Evolutionary conservation across 345 rosid genomes (phyloP), one percentile per base, ranked within the genome.

Genomic region (Combretum micranthum): DNA sequence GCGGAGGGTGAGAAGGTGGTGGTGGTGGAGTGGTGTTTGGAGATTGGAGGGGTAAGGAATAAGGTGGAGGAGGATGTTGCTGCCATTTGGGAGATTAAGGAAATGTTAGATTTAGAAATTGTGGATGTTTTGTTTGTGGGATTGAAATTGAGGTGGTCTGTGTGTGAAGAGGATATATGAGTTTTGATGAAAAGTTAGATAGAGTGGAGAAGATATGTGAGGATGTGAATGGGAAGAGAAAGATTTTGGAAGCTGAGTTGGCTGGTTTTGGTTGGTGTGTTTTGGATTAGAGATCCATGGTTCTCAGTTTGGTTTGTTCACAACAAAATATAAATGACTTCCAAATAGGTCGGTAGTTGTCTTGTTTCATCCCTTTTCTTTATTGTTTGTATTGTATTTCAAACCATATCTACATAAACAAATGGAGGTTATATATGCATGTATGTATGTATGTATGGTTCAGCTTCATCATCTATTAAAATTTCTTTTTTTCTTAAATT

Each of bases 161-260:
- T 32, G 39, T 1, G 9, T 32, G 39, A 32, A 59, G 44, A 50
- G 59, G 42, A 46, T 63, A 20, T 14, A 42, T 21, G 15, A 5
- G 52, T 0, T 26, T 3, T 26, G 51, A 23, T 7, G 32, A 58
- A 13, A 56, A 16, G 9, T 13, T 16, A 52, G 52, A 32, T n/a
- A 4, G 8, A 47, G 37, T 0, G 20, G 56, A 22, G 62, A 51
- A 22, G 2, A 63, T n/a, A 16, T 70, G 55, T 56, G 66, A 74
- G 78, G 82, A 66, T 61, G 74, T 42, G 42, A 72, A 45, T 42
- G 59, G 32, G 15, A n/a, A 20, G 16, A 26, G 48, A 46, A 19
- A 68, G 83, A 77, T 79, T 71, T 64, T 55, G 56, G 49, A 14
- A 21, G 60, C 15, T 54, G 65, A 81, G 42, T 43, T 79, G 90